Evolutionary conservation across 2,329 filamentous ascomycete species (phyloP), one percentile per base, ranked within the genome.

Genomic region (Rhynchosporium agropyri): DNA sequence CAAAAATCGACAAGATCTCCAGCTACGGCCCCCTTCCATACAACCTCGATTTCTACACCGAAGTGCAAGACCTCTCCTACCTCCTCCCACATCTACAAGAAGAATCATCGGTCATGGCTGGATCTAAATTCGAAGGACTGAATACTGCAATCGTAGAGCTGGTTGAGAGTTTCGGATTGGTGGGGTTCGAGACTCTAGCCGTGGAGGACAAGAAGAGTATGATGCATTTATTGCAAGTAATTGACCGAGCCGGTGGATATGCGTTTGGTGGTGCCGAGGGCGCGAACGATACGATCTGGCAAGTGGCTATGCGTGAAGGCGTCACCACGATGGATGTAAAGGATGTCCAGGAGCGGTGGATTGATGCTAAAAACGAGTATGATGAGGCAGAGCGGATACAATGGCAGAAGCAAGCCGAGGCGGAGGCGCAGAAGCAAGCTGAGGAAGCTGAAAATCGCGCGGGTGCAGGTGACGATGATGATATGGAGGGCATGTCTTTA

Each of bases 121-220:
- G 85, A 69, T 82, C 85, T 26, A 97, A 96, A 74, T 98, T 96
- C 74, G 84, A 87, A 57, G 86, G 88, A 4, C 80, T 99, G 36
- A 97, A 98, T 75, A 85, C 89, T 69, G 93, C 94, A 0, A 89
- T 99, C 50, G 87, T 94, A 20, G 87, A 90, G 45, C 80, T 99
- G 53, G 90, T 99, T 42, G 90, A 96, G 73, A 91, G 89, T 72
- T 98, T 97, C 74, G 89, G 90, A 0, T 83, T 99, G 3, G 92
- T 99, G 1, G 86, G 87, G 0, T 99, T 97, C 73, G 93, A 98
- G 75, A 96, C 96, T 0, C 79, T 99, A 36, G 93, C 95, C 0
- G 92, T 99, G 0, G 95, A 99, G 77, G 95, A 99, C 74, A 97
- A 97, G 76, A 91, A 89, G 77, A 96, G 91, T 74, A 97, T 99